These are phyloP conservation scores for Zizania palustris DNA, from an alignment of 202 grass and related monocot species.

Conservation along the genomic window DNA sequence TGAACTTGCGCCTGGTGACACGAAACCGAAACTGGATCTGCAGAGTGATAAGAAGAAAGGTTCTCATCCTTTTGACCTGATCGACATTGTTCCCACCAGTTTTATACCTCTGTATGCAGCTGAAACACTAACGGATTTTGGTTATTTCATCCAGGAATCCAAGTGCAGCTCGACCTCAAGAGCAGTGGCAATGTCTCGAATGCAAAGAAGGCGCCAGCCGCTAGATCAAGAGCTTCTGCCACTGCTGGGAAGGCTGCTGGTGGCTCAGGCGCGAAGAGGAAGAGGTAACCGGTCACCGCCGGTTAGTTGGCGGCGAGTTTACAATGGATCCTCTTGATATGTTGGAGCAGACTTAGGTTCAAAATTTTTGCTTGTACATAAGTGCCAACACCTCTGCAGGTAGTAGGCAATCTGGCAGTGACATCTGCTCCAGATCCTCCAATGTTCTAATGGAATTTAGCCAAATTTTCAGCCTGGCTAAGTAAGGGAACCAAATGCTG, in stretches of 20 bases:
- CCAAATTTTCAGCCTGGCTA: background rate
- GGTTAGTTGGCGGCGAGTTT: background rate
- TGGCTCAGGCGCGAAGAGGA: conserved; percentile 72
- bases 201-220: conserved; percentile 62
- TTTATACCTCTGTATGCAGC: background rate
- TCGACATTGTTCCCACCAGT: background rate
- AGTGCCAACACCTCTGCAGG: conserved; percentile 7
- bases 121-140: background rate
- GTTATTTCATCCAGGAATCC: conserved; percentile 60
- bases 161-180: conserved; percentile 90
- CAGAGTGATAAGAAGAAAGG: conserved; percentile 86
- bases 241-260: conserved; percentile 47
- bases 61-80: conserved; percentile 34
- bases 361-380: conserved; percentile 43
- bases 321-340: conserved; percentile 20
- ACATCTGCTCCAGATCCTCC: conserved; percentile 15
- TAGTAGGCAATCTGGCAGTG: background rate
- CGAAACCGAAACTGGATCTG: conserved; percentile 69
- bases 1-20: conserved; percentile 41
- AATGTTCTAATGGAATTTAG: conserved; percentile 2
- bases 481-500: background rate
- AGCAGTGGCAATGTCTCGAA: conserved; percentile 42
- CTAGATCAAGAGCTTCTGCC: conserved; percentile 51
- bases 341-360: conserved; percentile 10
- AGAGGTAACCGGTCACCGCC: conserved; percentile 43